Evolutionary conservation across 257 asterid genomes (phyloP), one percentile per base, ranked within the genome.

Genomic region (Cordia subcordata): DNA sequence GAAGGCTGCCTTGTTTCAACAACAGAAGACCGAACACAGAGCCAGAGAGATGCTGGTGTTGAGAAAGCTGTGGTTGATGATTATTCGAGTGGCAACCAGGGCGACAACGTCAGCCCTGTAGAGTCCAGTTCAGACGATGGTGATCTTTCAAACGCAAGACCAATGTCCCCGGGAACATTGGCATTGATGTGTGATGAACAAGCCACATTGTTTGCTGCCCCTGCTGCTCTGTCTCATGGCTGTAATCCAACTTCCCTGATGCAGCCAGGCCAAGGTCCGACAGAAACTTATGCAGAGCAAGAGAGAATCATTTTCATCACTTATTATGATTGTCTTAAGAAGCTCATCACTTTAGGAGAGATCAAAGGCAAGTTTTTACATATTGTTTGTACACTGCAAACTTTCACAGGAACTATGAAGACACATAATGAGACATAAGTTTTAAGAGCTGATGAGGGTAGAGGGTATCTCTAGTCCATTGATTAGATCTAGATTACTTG

Each of bases 151-250:
- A 64, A 53, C 61, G 72, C 46, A 60, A 55, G 66, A 64, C 66
- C 75, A 65, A 55, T 56, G 62, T 60, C 72, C 32, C 69, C 66
- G 0, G 67, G 64, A 56, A 65, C 75, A 23, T 53, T 60, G 56
- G 52, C 75, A 46, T 62, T 64, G 38, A 64, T 61, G 71, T 58
- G 71, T 16, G 68, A 73, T 40, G 69, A 68, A 67, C 66, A 56
- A 49, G 68, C 68, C 21, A 59, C 55, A 0, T 18, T 60, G 50
- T 58, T 68, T 59, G 14, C 59, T 61, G 58, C 59, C 13, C 62
- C 65, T 58, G 67, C 77, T 58, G 13, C 72, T 62, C 57, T 40
- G 57, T 21, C 21, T 15, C 50, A 51, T 20, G 42, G 53, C 60
- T 33, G 45, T 61, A 32, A 45, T 60, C 38, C 55, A 10, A 50